Conservation (phyloP, 2,329 filamentous ascomycete species). For the Thielaviopsis populi region DNA sequence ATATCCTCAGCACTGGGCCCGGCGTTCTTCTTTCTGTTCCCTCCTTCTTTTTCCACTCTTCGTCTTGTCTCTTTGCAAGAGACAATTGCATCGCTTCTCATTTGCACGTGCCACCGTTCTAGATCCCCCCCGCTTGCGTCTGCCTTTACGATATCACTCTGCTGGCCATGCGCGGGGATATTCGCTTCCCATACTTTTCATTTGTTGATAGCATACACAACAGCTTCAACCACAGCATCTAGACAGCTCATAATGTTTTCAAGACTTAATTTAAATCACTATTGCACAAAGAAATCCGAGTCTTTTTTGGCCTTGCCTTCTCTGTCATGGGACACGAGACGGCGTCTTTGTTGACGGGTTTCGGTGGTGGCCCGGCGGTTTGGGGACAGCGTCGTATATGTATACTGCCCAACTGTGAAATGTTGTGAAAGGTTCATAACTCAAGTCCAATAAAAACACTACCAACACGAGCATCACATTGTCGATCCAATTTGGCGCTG, state of each 20-base stretch:
- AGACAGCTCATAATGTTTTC: conserved; percentile 1
- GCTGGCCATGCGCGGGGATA: neutral
- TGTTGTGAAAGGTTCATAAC: too few species aligned
- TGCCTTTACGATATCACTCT: neutral
- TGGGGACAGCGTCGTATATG: too few species aligned
- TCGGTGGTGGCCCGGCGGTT: neutral
- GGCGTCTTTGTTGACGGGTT: neutral
- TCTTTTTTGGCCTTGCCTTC: too few species aligned
- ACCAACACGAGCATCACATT: too few species aligned
- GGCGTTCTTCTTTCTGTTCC: neutral
- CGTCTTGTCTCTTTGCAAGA: neutral
- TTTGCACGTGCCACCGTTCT: neutral
- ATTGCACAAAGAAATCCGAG: neutral
- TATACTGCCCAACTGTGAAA: too few species aligned
- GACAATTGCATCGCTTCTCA: neutral
- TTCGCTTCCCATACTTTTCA: neutral
- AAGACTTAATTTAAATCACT: conserved; percentile 2
- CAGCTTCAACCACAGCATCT: neutral
- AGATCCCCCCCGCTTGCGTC: neutral
- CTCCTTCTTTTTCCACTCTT: neutral
- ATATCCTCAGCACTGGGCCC: neutral
- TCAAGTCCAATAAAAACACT: too few species aligned
- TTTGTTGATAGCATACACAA: neutral
- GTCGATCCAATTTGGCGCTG: too few species aligned
- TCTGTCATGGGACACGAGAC: neutral